A percentile compares a stretch with the other conserved stretches of the same genome.
Conservation (phyloP, 1,139 yeast genomes). For the Protomyces lactucae-debilis region DNA sequence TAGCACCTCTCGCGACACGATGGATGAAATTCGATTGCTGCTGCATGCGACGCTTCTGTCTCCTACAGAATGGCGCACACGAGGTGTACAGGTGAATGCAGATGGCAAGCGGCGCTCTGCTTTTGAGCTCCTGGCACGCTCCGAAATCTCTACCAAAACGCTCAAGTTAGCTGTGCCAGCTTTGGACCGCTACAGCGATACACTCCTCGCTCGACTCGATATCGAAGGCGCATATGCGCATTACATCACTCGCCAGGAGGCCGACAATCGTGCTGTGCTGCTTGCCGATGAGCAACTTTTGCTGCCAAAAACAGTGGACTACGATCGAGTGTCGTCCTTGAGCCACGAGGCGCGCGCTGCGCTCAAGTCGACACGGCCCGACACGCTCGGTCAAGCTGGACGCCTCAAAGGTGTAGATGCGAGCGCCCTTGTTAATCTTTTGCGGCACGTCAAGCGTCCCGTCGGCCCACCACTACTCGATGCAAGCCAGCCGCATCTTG, state of each 20-base stretch:
- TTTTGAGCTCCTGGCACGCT: conserved; percentile 51
- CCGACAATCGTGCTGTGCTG: conserved; percentile 67
- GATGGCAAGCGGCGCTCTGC: conserved; percentile 45
- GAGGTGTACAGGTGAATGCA: conserved; percentile 40
- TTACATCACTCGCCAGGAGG: conserved; percentile 66
- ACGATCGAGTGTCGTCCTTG: conserved; percentile 49
- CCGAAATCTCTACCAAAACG: conserved; percentile 38
- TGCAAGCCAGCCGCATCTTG: conserved; percentile 16
- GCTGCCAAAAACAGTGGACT: conserved; percentile 62
- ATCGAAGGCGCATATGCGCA: conserved; percentile 83
- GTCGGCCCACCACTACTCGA: conserved; percentile 13
- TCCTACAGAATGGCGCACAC: conserved; percentile 58
- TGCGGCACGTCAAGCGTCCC: conserved; percentile 14
- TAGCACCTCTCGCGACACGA: conserved; percentile 46
- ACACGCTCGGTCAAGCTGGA: conserved; percentile 90
- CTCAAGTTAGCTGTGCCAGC: conserved; percentile 33
- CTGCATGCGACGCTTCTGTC: conserved; percentile 49
- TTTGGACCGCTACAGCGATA: neutral
- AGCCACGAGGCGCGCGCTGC: conserved; percentile 71
- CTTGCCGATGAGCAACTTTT: conserved; percentile 67
- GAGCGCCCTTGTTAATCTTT: conserved; percentile 40
- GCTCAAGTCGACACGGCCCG: conserved; percentile 72
- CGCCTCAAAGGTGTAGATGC: conserved; percentile 94
- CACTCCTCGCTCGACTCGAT: conserved; percentile 52
- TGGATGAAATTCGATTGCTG: conserved; percentile 46